Conservation (phyloP, 2,329 filamentous ascomycete genomes). For the Fusarium sp. region DNA sequence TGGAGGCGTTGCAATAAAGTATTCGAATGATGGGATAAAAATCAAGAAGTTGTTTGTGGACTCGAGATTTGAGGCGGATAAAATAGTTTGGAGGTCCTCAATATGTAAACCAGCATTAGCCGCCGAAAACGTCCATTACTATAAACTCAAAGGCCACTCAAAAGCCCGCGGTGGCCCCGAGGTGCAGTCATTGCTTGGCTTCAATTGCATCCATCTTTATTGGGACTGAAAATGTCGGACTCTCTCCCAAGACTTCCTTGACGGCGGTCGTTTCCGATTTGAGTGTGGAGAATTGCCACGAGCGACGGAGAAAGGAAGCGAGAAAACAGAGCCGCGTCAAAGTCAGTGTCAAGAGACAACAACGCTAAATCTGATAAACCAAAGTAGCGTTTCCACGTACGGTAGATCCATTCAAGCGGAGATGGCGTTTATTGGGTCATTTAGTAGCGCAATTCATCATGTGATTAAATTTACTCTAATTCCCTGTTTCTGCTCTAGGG, state of each 20-base stretch:
- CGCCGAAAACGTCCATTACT: background rate
- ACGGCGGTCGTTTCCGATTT: background rate
- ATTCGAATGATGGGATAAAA: background rate
- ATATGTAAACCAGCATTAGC: background rate
- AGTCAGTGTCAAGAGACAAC: conserved; percentile 19
- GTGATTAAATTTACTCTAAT: conserved; percentile 18
- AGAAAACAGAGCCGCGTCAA: conserved; percentile 29
- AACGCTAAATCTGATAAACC: conserved; percentile 25
- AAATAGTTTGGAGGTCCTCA: background rate
- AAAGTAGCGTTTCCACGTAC: background rate
- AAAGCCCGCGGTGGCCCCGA: background rate
- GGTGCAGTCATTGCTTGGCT: background rate
- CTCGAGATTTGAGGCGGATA: too few relatives aligned
- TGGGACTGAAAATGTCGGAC: background rate
- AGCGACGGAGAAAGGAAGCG: background rate
- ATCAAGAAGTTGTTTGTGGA: background rate
- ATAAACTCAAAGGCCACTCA: background rate
- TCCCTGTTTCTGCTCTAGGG: conserved; percentile 11
- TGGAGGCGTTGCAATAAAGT: too few relatives aligned
- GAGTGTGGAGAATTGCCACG: background rate
- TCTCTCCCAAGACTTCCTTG: background rate
- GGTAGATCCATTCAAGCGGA: conserved; percentile 21
- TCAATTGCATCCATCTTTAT: background rate
- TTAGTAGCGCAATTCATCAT: conserved; percentile 27
- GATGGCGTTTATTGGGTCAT: conserved; percentile 18